Evolutionary conservation across 2,329 filamentous ascomycete species (phyloP), one percentile per base, ranked within the genome.

Genomic region (Botrytis porri): DNA sequence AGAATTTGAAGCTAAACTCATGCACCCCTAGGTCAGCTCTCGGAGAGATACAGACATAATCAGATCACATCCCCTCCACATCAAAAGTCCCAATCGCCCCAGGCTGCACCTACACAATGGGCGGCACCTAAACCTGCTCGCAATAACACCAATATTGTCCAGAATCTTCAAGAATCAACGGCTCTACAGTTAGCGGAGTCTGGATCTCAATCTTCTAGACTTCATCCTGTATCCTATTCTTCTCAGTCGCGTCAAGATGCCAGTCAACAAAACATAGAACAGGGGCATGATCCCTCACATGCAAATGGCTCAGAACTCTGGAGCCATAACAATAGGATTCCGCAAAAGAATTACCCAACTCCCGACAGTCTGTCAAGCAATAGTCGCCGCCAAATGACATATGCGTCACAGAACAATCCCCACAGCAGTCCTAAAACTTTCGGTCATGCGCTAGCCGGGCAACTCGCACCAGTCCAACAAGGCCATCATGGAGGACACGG

Each of bases 351-450:
- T 25, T 72, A 67, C 32, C 64, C 70, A 20, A 65, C 70, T 60
- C 70, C 70, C 25, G 70, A 72, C 60, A 72, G 70, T 48, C 12
- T 72, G n/a, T 69, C 70, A 29, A 67, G 70, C 35, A 72, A 72
- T 20, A 72, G 70, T 48, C 62, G 70, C 12, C 70, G 62, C 10
- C 70, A 72, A 69, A 48, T 72, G 70, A n/a, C 62, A 37, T 72
- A 67, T 60, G 70, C 62, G 20, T 32, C 32, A 20, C 70, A 67
- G 12, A 67, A 67, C 9, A 72, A 72, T 48, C 22, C 70, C 45
- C 70, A 67, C 32, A 37, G 29, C 39, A 67, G 54, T 25, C 70
- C 48, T 16, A 66, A 72, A 69, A 8, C 62, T 32, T 72, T 48
- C 22, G 39, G 39, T 4, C 70, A 72, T 60, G 41, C 51, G 18